Base-by-base conservation (phyloP, 1,284 basidiomycete species). In the Ceratobasidium sp. region DNA sequence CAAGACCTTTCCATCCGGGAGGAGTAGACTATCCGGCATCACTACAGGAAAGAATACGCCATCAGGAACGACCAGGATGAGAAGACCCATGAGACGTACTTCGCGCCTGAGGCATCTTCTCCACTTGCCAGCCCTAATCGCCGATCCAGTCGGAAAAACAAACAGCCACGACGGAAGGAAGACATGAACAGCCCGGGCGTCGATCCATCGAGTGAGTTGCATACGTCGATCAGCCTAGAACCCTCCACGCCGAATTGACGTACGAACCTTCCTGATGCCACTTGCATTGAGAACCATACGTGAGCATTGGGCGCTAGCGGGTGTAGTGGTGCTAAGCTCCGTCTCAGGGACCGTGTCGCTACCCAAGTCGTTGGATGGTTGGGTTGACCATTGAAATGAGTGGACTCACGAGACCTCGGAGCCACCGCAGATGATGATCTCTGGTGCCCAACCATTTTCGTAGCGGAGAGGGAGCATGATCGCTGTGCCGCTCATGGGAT, bases 51-150 rank as follows among this genome's bases (percentile, higher is more conserved):
- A n/a, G n/a, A n/a, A n/a, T 28, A 3, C 18, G 43, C 9, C 43
- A 18, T 45, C 43, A 45, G 16, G 43, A n/a, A n/a, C 43, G 18
- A 45, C 34, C 21, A 8, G 21, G n/a, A 55, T 4, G 50, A 34
- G 14, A 21, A 32, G 2, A 14, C 50, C 12, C 34, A 14, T 32
- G 16, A 59, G 36, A 59, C 57, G 32, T 36, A 59, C 57, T 84
- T 28, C 92, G 86, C 43, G 89, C 84, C 62, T 87, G 79, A 0
- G 92, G 91, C 88, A 94, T 92, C 55, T 85, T 79, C 76, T 94
- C 92, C 3, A 89, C 85, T 77, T 87, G 79, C 93, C 92, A 94
- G 16, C 92, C 92, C 1, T 59, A 28, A 32, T 28, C 32, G 53
- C 28, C 28, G 53, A 55, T n/a, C 14, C 53, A 18, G 18, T 12